Evolutionary conservation across 2,329 filamentous ascomycete genomes (phyloP), one percentile per base, ranked within the genome.

Genomic region (Hypomyces perniciosus): DNA sequence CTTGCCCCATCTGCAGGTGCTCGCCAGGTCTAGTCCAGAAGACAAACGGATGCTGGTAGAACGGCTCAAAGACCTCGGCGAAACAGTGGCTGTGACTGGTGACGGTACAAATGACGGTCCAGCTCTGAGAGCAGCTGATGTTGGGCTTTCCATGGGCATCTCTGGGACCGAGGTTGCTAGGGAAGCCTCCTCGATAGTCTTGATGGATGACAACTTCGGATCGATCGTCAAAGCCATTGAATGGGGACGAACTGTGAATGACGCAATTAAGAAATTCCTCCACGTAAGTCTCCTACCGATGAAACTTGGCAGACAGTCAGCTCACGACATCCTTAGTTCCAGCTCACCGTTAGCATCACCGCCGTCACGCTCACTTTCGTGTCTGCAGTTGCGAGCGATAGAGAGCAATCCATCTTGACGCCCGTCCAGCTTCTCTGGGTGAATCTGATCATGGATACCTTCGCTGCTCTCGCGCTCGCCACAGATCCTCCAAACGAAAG

Each of bases 301-400:
- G 20, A 20, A 20, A 20, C 20, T 20, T 20, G 20, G 20, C 20
- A 20, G 20, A 20, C 3, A 20, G 20, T 20, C 20, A 20, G 20
- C 20, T 20, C 20, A 20, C 3, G 20, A 20, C 20, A 20, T 20
- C 20, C 20, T 20, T 20, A 75, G 76, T 83, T 84, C 59, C 78
- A 81, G 72, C 80, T 88, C 59, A 88, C 84, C 1, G 83, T 86
- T 64, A 86, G 86, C 61, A 83, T 86, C 53, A 85, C 83, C 5
- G 83, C 83, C 3, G 82, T 85, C 12, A 63, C 84, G 29, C 74
- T 86, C 8, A 83, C 83, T 1, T 84, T 85, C 50, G 72, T 85
- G 54, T 81, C 82, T 2, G 79, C 83, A 4, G 78, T 85, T 44
- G 76, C 79, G 6, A 76, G 74, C 51, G 63, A 70, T 6, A 69